Evolutionary conservation across 768 basidiomycete genomes (phyloP).

Genomic region (Tylopilus subfusipes): DNA sequence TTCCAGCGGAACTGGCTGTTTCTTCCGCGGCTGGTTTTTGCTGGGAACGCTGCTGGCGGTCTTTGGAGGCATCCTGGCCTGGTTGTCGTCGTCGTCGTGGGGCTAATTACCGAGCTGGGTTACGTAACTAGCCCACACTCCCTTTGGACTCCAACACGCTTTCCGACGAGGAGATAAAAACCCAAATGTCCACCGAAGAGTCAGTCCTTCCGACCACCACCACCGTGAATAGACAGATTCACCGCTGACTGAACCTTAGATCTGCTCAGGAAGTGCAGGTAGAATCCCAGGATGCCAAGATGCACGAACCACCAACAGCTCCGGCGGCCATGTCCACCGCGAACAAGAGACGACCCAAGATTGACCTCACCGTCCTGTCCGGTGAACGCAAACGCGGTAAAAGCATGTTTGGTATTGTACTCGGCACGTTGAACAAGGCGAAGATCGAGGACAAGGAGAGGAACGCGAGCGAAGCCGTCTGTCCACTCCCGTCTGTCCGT

Average conservation of each 20-base stretch:
- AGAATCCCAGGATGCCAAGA: conserved; percentile 33
- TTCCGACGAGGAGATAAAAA: conserved; percentile 17
- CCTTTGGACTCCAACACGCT: background rate
- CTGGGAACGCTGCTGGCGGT: background rate
- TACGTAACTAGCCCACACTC: conserved; percentile 17
- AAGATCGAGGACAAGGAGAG: conserved; percentile 84
- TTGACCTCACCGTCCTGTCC: conserved; percentile 54
- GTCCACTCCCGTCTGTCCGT: conserved; percentile 12
- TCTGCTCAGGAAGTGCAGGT: conserved; percentile 29
- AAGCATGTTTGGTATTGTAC: conserved; percentile 80
- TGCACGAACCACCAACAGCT: conserved; percentile 42
- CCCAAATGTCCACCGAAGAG: conserved; percentile 53
- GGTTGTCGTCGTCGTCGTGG: background rate
- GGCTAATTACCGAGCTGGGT: conserved; percentile 21
- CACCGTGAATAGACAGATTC: background rate
- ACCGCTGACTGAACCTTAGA: conserved; percentile 17
- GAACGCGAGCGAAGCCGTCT: conserved; percentile 80
- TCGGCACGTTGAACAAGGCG: conserved; percentile 83
- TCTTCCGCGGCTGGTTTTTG: conserved; percentile 17
- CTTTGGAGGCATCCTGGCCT: conserved; percentile 22
- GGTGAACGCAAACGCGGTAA: conserved; percentile 81
- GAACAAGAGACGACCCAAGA: conserved; percentile 66
- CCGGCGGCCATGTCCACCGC: conserved; percentile 42
- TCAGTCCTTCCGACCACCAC: conserved; percentile 29
- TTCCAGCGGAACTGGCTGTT: conserved; percentile 20